A percentile compares a stretch with the other conserved stretches of the same genome.
Conservation (phyloP, 768 basidiomycete species). For the Suillus ampliporus region DNA sequence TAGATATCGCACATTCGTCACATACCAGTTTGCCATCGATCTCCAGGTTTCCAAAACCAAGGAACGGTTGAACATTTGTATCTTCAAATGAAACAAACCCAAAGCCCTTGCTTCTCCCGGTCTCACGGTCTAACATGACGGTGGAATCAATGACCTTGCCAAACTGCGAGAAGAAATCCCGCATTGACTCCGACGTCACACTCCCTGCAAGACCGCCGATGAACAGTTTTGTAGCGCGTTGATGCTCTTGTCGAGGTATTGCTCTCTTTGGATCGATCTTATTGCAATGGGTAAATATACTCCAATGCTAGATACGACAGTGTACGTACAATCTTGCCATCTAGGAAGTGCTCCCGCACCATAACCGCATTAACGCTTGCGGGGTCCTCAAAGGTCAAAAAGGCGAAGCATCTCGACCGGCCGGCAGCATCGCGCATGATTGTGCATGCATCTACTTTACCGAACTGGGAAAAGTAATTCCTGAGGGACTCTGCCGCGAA, state of each 20-base stretch:
- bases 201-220: conserved; percentile 92
- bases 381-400: conserved; percentile 94
- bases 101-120: conserved; percentile 94
- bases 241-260: conserved; percentile 95
- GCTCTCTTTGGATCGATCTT: conserved; percentile 99
- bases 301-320: conserved; percentile 28
- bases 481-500: conserved; percentile 66
- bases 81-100: conserved; percentile 97
- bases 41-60: conserved; percentile 87
- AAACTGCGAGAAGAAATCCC: conserved; percentile 91
- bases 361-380: conserved; percentile 95
- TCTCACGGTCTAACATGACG: conserved; percentile 98
- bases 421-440: conserved; percentile 98
- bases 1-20: conserved; percentile 13
- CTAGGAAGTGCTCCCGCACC: conserved; percentile 92
- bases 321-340: conserved; percentile 91
- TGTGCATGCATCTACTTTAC: conserved; percentile 95
- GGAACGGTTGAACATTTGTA: conserved; percentile 86
- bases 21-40: conserved; percentile 95
- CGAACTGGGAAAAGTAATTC: conserved; percentile 95
- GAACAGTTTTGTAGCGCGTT: conserved; percentile 92
- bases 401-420: conserved; percentile 96
- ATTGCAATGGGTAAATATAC: conserved; percentile 17
- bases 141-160: conserved; percentile 97
- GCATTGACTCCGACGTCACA: conserved; percentile 94